Evolutionary conservation across 2,329 filamentous ascomycete genomes (phyloP), one percentile per base, ranked within the genome.

Genomic region (Alternaria brassicae): DNA sequence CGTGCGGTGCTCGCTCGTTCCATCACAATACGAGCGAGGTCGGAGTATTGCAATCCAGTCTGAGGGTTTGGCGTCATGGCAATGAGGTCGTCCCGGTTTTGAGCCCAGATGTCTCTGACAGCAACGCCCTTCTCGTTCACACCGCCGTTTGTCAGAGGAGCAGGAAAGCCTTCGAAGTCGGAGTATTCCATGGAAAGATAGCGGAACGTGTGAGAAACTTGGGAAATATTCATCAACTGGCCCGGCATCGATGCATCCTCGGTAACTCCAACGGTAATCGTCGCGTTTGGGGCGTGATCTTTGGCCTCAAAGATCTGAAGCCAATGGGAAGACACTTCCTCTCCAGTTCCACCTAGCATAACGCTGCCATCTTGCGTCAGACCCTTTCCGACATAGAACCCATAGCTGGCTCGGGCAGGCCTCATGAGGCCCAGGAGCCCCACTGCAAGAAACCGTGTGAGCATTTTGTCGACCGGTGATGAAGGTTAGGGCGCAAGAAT

Each of bases 271-370:
- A 81, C 78, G 42, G 72, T 76, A 50, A 82, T 75, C 0, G 79
- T 82, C 0, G 75, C 78, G 49, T 82, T 81, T 0, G 78, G 40
- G 1, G 74, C 63, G 50, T 82, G 73, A 44, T 82, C 75, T 30
- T 66, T 70, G 1, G 79, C 80, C 0, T 80, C 73, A 45, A 82
- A 82, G 30, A 83, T 70, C 55, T 82, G 78, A 23, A 82, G 78
- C 79, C 80, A 82, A 58, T 82, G 81, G 8, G 77, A 80, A 0
- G 81, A 83, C 0, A 82, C 80, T 62, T 83, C 80, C 60, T 83
- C 81, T 42, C 81, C 81, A 4, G 80, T 82, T 21, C 81, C 80
- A 59, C 80, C 81, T 19, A 82, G 69, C 41, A 82, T 72, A 25
- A 82, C 79, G 34, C 75, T 77, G 28, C 79, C 79, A 60, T 79